Percentiles rank a stretch among this genome's conserved stretches.
Conservation (phyloP, 768 basidiomycete genomes). For the Hydnomerulius pinastri region DNA sequence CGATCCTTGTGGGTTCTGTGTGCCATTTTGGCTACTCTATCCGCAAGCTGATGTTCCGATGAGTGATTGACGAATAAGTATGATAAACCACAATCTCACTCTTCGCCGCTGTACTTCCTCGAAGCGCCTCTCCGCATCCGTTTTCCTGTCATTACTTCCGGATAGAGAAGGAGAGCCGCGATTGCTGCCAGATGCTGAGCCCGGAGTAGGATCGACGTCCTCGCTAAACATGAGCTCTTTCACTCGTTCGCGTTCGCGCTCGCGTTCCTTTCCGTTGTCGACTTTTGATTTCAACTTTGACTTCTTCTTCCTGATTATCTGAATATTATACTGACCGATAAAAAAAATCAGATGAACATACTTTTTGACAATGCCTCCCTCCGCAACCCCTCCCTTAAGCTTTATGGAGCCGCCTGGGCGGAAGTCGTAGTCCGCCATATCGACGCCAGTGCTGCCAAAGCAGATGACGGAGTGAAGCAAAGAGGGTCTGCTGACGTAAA, state of each 20-base stretch:
- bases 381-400: conserved; percentile 79
- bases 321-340: conserved; percentile 5
- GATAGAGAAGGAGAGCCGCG: conserved; percentile 61
- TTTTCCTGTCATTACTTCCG: conserved; percentile 58
- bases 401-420: conserved; percentile 88
- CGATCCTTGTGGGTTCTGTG: conserved; percentile 92
- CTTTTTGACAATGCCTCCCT: conserved; percentile 86
- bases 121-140: conserved; percentile 85
- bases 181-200: conserved; percentile 56
- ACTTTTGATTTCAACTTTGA: conserved; percentile 66
- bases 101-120: conserved; percentile 83
- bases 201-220: conserved; percentile 40
- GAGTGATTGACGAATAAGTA: not conserved
- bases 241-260: conserved; percentile 43
- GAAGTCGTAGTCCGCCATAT: conserved; percentile 88
- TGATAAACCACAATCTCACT: conserved; percentile 48
- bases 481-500: conserved; percentile 33
- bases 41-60: conserved; percentile 56
- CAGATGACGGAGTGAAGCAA: conserved; percentile 17
- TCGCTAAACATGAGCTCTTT: conserved; percentile 56
- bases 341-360: conserved; percentile 35
- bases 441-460: conserved; percentile 7
- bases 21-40: conserved; percentile 75
- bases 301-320: conserved; percentile 74
- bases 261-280: conserved; percentile 44